Evolutionary conservation across 1,284 basidiomycete genomes (phyloP).

Genomic region (Flammula alnicola): DNA sequence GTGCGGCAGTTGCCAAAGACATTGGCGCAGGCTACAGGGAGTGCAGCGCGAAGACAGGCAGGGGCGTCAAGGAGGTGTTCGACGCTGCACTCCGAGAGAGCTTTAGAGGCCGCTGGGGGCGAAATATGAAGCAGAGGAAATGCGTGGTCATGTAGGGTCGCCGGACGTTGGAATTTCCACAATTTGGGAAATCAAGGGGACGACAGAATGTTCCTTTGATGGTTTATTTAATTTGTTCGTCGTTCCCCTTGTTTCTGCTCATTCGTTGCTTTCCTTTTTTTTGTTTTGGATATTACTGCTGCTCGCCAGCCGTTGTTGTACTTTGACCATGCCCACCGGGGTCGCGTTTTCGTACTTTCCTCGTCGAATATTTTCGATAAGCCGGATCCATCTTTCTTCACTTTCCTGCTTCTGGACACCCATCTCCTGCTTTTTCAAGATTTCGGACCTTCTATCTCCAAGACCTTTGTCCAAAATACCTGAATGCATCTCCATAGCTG

Average conservation of each 20-base stretch:
- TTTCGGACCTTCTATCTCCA: neutral
- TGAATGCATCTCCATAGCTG: too few relatives aligned
- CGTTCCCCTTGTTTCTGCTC: too few relatives aligned
- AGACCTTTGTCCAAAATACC: too few relatives aligned
- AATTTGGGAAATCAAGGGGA: neutral
- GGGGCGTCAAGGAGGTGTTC: slow-evolving; percentile 93
- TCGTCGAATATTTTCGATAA: neutral
- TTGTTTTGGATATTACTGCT: slow-evolving; percentile 19
- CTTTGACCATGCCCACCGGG: slow-evolving; percentile 16
- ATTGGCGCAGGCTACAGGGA: slow-evolving; percentile 97
- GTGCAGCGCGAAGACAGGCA: slow-evolving; percentile 91
- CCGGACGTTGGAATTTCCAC: neutral
- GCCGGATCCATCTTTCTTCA: slow-evolving; percentile 9
- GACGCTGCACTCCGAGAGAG: slow-evolving; percentile 88
- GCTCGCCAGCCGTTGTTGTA: slow-evolving; percentile 24
- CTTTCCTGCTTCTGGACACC: slow-evolving; percentile 5
- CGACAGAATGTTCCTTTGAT: neutral
- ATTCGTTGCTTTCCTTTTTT: slow-evolving; percentile 5
- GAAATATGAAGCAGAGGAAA: slow-evolving; percentile 71
- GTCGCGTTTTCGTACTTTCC: neutral
- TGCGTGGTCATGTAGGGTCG: slow-evolving; percentile 73
- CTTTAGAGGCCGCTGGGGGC: slow-evolving; percentile 76
- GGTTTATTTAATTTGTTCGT: slow-evolving; percentile 8
- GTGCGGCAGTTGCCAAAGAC: slow-evolving; percentile 80
- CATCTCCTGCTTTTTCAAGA: neutral